These are phyloP conservation scores for Barbarea vulgaris DNA, from an alignment of 345 rosid genomes.

Conservation along the genomic window DNA sequence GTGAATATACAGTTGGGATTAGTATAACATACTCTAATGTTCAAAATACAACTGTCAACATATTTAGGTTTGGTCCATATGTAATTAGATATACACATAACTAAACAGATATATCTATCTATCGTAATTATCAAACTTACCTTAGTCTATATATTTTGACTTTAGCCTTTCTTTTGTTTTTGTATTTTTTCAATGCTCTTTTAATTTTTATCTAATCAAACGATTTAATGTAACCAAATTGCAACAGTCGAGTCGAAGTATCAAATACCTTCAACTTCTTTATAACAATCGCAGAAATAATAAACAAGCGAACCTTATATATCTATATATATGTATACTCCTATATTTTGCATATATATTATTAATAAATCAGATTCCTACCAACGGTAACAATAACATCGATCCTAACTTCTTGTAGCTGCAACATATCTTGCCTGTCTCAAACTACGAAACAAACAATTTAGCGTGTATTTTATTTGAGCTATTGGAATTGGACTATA, in stretches of 20 bases:
- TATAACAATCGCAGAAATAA: neutral
- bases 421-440: slow-evolving; percentile 34
- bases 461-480: slow-evolving; percentile 24
- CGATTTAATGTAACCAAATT: neutral
- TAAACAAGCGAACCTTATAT: neutral
- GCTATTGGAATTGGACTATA: slow-evolving; percentile 9
- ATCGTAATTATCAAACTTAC: too few relatives aligned
- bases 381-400: slow-evolving; percentile 33
- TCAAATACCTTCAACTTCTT: neutral
- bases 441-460: slow-evolving; percentile 38
- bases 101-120: neutral
- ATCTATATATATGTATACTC: too few relatives aligned
- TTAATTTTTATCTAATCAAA: neutral
- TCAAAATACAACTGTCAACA: slow-evolving; percentile 35
- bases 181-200: neutral
- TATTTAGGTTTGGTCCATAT: slow-evolving; percentile 30
- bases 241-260: neutral
- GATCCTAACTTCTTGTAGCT: slow-evolving; percentile 31
- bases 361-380: slow-evolving; percentile 10
- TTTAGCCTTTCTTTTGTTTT: neutral
- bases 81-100: neutral
- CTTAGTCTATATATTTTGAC: neutral
- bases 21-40: slow-evolving; percentile 34
- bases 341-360: neutral
- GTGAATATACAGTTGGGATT: slow-evolving; percentile 29